Base-by-base conservation (phyloP, 2,329 filamentous ascomycete genomes). In the Ophiostoma sp. region DNA sequence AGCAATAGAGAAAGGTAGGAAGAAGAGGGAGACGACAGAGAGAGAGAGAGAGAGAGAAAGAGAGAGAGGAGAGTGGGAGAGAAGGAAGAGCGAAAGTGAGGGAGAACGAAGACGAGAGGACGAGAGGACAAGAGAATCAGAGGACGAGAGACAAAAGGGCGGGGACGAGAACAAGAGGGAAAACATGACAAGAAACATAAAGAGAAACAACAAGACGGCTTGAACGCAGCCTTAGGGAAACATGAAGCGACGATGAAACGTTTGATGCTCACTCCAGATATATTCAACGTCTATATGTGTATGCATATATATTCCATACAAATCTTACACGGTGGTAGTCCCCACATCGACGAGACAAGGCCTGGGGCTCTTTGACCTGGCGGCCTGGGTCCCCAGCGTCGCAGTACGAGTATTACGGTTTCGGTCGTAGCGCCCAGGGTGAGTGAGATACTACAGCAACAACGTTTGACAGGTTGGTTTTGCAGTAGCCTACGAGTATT, bases 201-300 rank as follows among this genome's bases (percentile, higher is more conserved):
- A 40, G 27, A 60, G 55, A 60, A 60, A 60, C 55, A 60, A 60
- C 27, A 27, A 40, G 55, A 60, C 55, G 55, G 14, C 55, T 9
- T 27, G n/a, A 58, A 27, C 5, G 52, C 52, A 27, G 55, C 55
- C 55, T 60, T 27, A 60, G 55, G 67, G 67, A 27, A 66, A 67
- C 64, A 38, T 65, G 60, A 69, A 67, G 68, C 68, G 62, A 67
- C n/a, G 42, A 47, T 69, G 68, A 71, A 70, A 70, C 70, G 66
- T 68, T 67, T 68, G 66, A 66, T 66, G 70, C 67, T 49, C 55
- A 55, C 64, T 27, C 55, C 55, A 60, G 47, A 44, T 66, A 12
- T 68, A 47, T 5, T 16, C 45, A 55, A 55, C 7, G 49, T 18
- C 18, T 55, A 55, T 55, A 55, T 27, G 18, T 18, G 27, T 7